phyloP scores from a whole-genome alignment of 1,139 yeast genomes.

The Hemisphaericaspora lyxosophila region DNA sequence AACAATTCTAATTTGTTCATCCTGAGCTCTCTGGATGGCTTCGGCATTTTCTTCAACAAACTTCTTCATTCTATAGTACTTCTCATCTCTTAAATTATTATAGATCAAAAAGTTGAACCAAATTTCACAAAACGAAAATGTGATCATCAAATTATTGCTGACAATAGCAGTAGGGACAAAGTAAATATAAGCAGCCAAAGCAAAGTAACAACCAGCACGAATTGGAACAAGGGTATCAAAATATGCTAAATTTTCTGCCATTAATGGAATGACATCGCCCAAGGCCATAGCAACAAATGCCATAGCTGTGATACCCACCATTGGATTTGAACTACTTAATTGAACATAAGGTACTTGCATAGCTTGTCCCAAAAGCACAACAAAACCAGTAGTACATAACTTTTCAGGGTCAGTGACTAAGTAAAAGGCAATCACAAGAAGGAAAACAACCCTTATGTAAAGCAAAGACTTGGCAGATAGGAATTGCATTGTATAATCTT shows the following conservation, averaged over 20 bases:
- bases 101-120: slow-evolving; percentile 70
- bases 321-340: slow-evolving; percentile 46
- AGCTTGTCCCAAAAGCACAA: slow-evolving; percentile 56
- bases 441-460: slow-evolving; percentile 48
- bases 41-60: slow-evolving; percentile 39
- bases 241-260: slow-evolving; percentile 54
- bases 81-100: slow-evolving; percentile 66
- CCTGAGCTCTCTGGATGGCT: slow-evolving; percentile 28
- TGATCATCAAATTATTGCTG: slow-evolving; percentile 62
- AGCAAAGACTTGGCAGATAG: slow-evolving; percentile 53
- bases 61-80: slow-evolving; percentile 40
- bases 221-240: slow-evolving; percentile 71
- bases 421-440: slow-evolving; percentile 51
- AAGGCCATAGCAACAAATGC: slow-evolving; percentile 45
- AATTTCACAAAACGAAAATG: slow-evolving; percentile 63
- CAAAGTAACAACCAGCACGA: slow-evolving; percentile 59
- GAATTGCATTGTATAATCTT: slow-evolving; percentile 47
- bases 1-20: slow-evolving; percentile 29
- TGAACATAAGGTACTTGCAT: slow-evolving; percentile 51
- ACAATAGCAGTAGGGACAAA: slow-evolving; percentile 40
- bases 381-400: slow-evolving; percentile 43
- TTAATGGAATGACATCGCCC: slow-evolving; percentile 57
- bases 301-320: slow-evolving; percentile 52
- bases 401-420: slow-evolving; percentile 58
- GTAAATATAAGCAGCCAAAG: slow-evolving; percentile 46